These are phyloP conservation scores for Nakaseomyces delphensis DNA, from an alignment of 1,139 yeast species.

Conservation along the genomic window DNA sequence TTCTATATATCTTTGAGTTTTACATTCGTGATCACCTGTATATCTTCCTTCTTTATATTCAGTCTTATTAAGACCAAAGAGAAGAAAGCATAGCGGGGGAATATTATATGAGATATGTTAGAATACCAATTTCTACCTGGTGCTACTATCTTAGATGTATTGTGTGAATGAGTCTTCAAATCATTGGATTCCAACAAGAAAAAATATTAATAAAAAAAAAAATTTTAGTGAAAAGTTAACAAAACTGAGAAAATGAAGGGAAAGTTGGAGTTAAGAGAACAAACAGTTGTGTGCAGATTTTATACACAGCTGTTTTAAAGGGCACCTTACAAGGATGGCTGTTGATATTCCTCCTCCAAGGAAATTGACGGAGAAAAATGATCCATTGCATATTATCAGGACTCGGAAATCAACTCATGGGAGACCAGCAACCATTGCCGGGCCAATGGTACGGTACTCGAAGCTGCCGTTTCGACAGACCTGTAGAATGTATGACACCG, in stretches of 20 bases:
- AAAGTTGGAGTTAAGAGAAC: too few species aligned
- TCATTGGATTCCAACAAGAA: too few species aligned
- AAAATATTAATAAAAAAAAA: too few species aligned
- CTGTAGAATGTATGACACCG: slow-evolving; percentile 64
- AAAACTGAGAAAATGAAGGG: too few species aligned
- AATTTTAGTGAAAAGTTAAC: too few species aligned
- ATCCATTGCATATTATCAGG: slow-evolving; percentile 27
- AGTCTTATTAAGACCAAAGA: background rate
- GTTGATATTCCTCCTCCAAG: slow-evolving; percentile 17
- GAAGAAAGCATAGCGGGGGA: background rate
- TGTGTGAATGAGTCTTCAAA: too few species aligned
- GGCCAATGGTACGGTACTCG: slow-evolving; percentile 96
- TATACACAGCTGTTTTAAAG: too few species aligned
- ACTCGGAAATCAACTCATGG: slow-evolving; percentile 22
- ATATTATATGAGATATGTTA: too few species aligned
- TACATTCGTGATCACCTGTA: slow-evolving; percentile 13
- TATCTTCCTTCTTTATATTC: slow-evolving; percentile 10
- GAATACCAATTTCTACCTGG: too few species aligned
- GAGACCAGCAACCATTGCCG: slow-evolving; percentile 48
- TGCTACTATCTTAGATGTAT: too few species aligned
- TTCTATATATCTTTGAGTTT: slow-evolving; percentile 13
- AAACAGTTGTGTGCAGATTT: too few species aligned
- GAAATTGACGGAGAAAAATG: slow-evolving; percentile 17
- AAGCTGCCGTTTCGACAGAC: slow-evolving; percentile 84
- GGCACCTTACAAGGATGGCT: background rate